Base-by-base conservation (phyloP, 73 alveolate genomes). In the Durusdinium trenchii region DNA sequence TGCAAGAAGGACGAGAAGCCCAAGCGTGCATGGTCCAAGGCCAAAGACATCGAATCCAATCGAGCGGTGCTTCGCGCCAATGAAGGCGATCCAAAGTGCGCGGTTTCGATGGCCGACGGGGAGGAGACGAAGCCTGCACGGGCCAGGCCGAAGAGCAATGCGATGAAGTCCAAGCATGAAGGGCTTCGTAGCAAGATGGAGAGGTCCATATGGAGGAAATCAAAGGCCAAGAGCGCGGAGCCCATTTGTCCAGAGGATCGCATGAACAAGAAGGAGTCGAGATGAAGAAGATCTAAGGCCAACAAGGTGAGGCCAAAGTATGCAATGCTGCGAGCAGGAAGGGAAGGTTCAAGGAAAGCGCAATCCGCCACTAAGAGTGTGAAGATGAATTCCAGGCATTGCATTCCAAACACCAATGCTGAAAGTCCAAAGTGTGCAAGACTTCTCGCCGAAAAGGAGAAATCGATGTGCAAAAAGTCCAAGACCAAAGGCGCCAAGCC, bases 331-430 rank as follows among this genome's bases (percentile, higher is more conserved):
- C 43, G 91, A 51, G 30, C 35, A 50, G 28, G 45, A 35, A 43
- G 67, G 42, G 76, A 42, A 36, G 46, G 54, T 7, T 38, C 99
- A 32, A 57, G 51, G 54, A 36, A 64, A 6, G 6, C 84, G 47
- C 30, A 23, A 69, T 94, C 99, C 23, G 42, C 48, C 38, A 54
- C 84, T 35, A 64, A 83, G 84, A 94, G 48, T 16, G 82, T 20
- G 98, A 69, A 91, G 60, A 91, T 89, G 26, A 76, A 76, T 3
- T 78, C 98, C 3, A 43, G 51, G 45, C 98, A 48, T 26, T 54
- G 14, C 78, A 94, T 12, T 82, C 99, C 99, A 6, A 50, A 73
- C 40, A 42, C 93, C 47, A 52, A 42, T 6, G 32, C 83, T 7
- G 71, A 2, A 6, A 84, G 35, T 47, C 99, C 99, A 6, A 50